Base-by-base conservation (phyloP, 164 flowering plant genomes). In the Nymphaea thermarum region DNA sequence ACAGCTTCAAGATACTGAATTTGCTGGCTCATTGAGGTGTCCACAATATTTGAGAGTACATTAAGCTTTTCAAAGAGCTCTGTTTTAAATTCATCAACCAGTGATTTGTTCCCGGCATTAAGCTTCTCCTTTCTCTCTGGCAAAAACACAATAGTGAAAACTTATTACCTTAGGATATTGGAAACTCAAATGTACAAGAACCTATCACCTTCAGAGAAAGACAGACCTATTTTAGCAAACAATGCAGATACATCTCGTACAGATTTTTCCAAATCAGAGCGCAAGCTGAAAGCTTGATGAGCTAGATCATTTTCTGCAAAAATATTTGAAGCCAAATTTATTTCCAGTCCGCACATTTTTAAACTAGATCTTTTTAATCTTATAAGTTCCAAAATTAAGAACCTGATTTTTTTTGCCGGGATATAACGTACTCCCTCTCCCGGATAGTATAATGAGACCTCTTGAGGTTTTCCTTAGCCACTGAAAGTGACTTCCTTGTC, bases 331-430 rank as follows among this genome's bases (percentile, higher is more conserved):
- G 8, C 14, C 57, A 8, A 7, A 47, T 15, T 51, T 51, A 51
- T 51, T 51, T 51, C 57, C 57, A 51, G 57, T 8, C 14, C 14
- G 3, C 8, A 51, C 14, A 8, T 10, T 15, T 51, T 51, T 8
- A 51, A 51, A 10, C 14, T 51, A 15, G 14, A 2, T 51, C 3
- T 51, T 51, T 51, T 15, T 8, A 51, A 15, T 4, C 14, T 4
- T 51, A 51, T 8, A 51, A 10, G 57, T 8, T 51, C 57, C 14
- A 8, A 51, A 51, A 51, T 10, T 2, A 15, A 15, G 14, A 51
- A 86, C 91, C 91, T 69, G 99, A 89, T 84, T 85, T 90, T 76
- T 72, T 81, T 76, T 91, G 99, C 72, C 85, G 87, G 65, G 91
- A 86, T 67, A 94, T 86, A 62, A 94, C 70, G 74, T 81, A 92